phyloP scores from a whole-genome alignment of 306 rosid genomes.

The Mimosa pudica region DNA sequence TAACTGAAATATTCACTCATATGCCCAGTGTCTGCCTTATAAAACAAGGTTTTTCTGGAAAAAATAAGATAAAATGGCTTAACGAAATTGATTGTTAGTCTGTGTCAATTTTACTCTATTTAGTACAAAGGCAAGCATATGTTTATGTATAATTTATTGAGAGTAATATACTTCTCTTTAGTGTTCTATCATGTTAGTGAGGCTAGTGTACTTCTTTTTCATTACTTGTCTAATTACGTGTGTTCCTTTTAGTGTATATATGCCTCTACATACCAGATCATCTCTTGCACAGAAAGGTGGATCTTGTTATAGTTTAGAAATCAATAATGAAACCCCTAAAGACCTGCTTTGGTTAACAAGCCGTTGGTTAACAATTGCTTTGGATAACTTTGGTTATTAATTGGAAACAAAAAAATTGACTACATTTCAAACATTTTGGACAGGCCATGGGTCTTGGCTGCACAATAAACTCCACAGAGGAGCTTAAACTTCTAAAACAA shows the following conservation, averaged over 20 bases:
- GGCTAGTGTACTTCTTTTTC: not conserved
- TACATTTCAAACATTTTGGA: constrained; percentile 26
- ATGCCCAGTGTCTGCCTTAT: not conserved
- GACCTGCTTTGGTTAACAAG: constrained; percentile 8
- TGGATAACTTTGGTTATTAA: constrained; percentile 20
- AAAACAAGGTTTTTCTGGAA: not conserved
- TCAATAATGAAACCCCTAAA: not conserved
- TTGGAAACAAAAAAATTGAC: constrained; percentile 29
- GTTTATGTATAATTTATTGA: not conserved
- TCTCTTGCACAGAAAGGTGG: not conserved
- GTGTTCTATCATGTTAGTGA: not conserved
- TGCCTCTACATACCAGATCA: not conserved
- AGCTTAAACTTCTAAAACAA: constrained; percentile 76
- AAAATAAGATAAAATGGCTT: not conserved
- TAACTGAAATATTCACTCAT: not conserved
- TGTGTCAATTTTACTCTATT: not conserved
- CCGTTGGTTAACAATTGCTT: not conserved
- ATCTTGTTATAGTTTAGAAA: not conserved
- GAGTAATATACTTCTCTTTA: not conserved
- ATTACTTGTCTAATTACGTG: not conserved
- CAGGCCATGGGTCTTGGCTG: constrained; percentile 95
- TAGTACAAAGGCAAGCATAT: not conserved
- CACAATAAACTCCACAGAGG: constrained; percentile 80
- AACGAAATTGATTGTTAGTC: not conserved
- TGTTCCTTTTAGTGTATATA: not conserved